These are phyloP conservation scores for Rhododendron henanense DNA, from an alignment of 148 eudicot genomes.

Conservation along the genomic window DNA sequence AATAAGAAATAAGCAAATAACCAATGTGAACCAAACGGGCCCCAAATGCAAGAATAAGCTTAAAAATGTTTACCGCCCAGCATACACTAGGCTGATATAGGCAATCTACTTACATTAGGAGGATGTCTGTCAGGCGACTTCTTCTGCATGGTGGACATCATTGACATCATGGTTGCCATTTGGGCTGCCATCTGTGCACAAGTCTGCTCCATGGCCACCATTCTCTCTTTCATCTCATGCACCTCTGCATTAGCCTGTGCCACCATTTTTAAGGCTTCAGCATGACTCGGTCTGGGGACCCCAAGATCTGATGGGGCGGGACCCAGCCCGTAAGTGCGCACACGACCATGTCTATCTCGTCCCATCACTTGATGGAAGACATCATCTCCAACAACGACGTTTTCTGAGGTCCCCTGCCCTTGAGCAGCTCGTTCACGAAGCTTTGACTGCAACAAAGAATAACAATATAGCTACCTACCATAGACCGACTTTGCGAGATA, in stretches of 20 bases:
- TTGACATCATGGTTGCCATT: conserved; percentile 44
- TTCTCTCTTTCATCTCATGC: conserved; percentile 37
- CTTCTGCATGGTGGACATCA: conserved; percentile 35
- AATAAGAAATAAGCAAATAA: background rate
- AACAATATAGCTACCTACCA: background rate
- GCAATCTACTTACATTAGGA: conserved; percentile 11
- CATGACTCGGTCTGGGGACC: conserved; percentile 13
- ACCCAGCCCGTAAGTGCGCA: conserved; percentile 20
- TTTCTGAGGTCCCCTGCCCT: conserved; percentile 19
- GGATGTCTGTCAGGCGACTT: background rate
- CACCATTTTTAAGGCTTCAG: conserved; percentile 29
- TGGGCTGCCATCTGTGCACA: conserved; percentile 45
- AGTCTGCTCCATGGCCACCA: conserved; percentile 36
- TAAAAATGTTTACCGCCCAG: background rate
- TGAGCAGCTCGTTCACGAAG: conserved; percentile 22
- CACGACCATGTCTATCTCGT: conserved; percentile 20
- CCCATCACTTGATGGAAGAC: conserved; percentile 28
- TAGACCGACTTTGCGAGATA: background rate
- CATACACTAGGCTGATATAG: background rate
- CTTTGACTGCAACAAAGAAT: conserved; percentile 24
- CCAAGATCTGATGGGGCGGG: conserved; percentile 14
- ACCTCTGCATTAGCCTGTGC: conserved; percentile 36
- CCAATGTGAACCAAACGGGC: background rate
- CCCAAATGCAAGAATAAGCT: background rate
- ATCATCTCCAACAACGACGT: conserved; percentile 11